Evolutionary conservation across 192 early-diverging fungal species (phyloP).

Genomic region (Coemansia sp.): DNA sequence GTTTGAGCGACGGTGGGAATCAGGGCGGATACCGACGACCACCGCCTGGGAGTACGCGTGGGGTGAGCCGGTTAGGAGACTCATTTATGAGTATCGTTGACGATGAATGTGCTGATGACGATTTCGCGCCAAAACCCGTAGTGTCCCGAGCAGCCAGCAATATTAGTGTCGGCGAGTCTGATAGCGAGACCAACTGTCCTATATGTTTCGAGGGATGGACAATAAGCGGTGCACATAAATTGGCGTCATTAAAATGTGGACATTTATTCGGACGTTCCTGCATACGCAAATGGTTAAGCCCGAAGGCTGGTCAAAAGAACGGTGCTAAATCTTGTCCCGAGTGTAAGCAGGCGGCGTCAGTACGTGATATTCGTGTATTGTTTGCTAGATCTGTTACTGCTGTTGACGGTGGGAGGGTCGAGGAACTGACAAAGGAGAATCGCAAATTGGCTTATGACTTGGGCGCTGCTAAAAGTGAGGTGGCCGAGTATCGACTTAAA

Average conservation of each 20-base stretch:
- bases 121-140: conserved; percentile 1
- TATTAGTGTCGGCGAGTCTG: neutral
- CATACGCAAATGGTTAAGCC: conserved; percentile 34
- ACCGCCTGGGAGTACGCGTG: neutral
- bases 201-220: conserved; percentile 45
- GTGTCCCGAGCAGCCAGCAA: neutral
- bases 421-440: conserved; percentile 8
- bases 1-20: neutral
- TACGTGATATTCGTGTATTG: conserved; percentile 39
- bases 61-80: neutral
- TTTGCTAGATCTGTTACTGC: conserved; percentile 34
- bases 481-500: neutral
- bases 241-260: conserved; percentile 46
- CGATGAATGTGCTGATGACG: conserved; percentile 10
- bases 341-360: conserved; percentile 31
- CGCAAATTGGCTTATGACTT: conserved; percentile 11
- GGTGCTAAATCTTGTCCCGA: conserved; percentile 22
- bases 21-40: neutral
- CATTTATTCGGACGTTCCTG: conserved; percentile 48
- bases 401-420: conserved; percentile 12
- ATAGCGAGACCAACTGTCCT: conserved; percentile 39
- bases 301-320: neutral
- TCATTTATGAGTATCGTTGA: neutral
- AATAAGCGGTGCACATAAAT: conserved; percentile 27
- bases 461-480: neutral